Percentiles rank a stretch among this genome's conserved stretches.
These are phyloP conservation scores for Coemansia sp. DNA, from an alignment of 192 early-diverging fungal genomes.

Conservation along the genomic window DNA sequence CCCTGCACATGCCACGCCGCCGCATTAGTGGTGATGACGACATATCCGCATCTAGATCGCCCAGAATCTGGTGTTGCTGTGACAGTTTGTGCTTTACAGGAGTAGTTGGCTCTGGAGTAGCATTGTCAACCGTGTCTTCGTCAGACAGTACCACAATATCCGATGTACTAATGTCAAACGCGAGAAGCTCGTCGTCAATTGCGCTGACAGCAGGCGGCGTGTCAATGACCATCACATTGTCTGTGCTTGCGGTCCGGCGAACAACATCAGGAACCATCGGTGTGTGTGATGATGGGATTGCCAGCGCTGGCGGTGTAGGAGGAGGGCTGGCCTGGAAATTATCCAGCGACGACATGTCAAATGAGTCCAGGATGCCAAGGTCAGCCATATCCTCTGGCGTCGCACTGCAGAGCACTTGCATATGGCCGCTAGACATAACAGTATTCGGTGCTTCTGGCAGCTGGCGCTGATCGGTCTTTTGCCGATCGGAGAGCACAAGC, in stretches of 20 bases:
- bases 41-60: slow-evolving; percentile 10
- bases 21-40: slow-evolving; percentile 16
- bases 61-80: neutral
- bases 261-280: neutral
- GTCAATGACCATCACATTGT: slow-evolving; percentile 1
- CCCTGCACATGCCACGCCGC: neutral
- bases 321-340: slow-evolving; percentile 26
- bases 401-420: neutral
- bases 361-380: slow-evolving; percentile 11
- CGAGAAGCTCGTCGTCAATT: slow-evolving; percentile 23
- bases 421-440: neutral
- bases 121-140: slow-evolving; percentile 11
- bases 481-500: neutral
- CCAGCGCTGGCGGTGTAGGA: slow-evolving; percentile 18
- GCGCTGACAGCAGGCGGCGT: neutral
- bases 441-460: neutral
- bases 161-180: slow-evolving; percentile 24
- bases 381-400: slow-evolving; percentile 3
- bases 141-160: slow-evolving; percentile 38
- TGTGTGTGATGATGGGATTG: slow-evolving; percentile 9
- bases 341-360: slow-evolving; percentile 16
- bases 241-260: neutral
- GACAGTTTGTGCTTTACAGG: neutral
- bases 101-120: neutral
- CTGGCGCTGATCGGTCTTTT: neutral